phyloP scores from a whole-genome alignment of 2,329 filamentous ascomycete genomes.

The Biscogniauxia marginata region DNA sequence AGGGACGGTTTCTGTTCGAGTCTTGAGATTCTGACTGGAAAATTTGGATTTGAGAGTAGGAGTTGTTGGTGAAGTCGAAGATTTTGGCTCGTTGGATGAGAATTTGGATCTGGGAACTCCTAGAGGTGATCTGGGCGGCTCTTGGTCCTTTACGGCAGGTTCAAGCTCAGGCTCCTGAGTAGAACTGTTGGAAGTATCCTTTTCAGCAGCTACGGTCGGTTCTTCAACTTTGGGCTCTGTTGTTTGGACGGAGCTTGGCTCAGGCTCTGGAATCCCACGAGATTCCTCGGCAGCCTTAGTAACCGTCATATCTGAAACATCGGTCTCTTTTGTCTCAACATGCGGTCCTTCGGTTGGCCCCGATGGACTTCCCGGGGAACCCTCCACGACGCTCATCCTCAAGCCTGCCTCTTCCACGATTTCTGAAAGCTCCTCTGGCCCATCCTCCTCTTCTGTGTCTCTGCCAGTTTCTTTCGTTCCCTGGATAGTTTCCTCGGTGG shows the following conservation, averaged over 20 bases:
- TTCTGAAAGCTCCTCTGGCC: conserved; percentile 6
- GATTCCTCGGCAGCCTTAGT: conserved; percentile 22
- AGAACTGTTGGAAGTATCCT: not conserved
- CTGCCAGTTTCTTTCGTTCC: conserved; percentile 35
- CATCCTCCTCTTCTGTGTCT: conserved; percentile 12
- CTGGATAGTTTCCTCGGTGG: conserved; percentile 58
- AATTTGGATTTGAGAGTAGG: conserved; percentile 43
- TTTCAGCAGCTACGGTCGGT: conserved; percentile 14
- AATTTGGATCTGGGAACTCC: conserved; percentile 29
- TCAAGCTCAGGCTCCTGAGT: conserved; percentile 1
- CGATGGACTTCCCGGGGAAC: conserved; percentile 5
- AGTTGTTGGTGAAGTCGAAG: conserved; percentile 24
- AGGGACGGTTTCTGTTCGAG: conserved; percentile 23
- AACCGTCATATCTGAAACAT: conserved; percentile 20
- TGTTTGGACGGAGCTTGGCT: conserved; percentile 16
- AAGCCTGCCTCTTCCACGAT: conserved; percentile 7
- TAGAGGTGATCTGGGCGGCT: conserved; percentile 21
- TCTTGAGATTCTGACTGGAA: conserved; percentile 38
- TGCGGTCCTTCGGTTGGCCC: conserved; percentile 11
- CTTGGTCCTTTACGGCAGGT: conserved; percentile 14
- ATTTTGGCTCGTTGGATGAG: conserved; percentile 25
- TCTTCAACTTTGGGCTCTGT: conserved; percentile 12
- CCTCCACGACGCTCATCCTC: conserved; percentile 6
- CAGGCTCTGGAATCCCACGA: conserved; percentile 20
- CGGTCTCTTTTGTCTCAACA: conserved; percentile 13